Conservation (phyloP, 177 flowering plant species). For the Vitis hybrid region DNA sequence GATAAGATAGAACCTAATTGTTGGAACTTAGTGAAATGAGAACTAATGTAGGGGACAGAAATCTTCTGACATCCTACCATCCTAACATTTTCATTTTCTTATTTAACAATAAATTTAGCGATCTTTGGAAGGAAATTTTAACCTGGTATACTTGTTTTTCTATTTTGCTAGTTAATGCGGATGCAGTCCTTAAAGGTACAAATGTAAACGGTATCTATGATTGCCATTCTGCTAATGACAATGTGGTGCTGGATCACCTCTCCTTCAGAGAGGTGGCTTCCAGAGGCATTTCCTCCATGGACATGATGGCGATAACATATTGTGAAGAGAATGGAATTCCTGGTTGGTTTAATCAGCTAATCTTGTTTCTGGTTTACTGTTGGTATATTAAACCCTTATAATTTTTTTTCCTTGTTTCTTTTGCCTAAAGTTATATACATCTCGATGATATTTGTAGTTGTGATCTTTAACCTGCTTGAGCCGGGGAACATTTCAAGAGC, state of each 20-base stretch:
- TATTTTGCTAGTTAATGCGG: conserved; percentile 67
- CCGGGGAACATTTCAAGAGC: conserved; percentile 93
- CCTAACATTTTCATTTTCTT: not conserved
- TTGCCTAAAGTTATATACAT: not conserved
- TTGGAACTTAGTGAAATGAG: too few species aligned
- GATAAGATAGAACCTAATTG: too few species aligned
- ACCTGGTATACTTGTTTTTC: not conserved
- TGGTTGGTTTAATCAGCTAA: conserved; percentile 44
- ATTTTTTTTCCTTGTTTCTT: not conserved
- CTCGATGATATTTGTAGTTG: conserved; percentile 44
- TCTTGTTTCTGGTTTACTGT: not conserved
- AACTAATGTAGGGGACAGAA: too few species aligned
- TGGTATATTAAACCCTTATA: not conserved
- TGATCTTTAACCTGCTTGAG: conserved; percentile 77
- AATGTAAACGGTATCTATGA: conserved; percentile 67
- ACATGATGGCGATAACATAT: conserved; percentile 68
- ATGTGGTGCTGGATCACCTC: conserved; percentile 53
- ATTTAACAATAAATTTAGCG: not conserved
- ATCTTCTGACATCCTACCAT: too few species aligned
- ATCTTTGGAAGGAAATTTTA: conserved; percentile 5
- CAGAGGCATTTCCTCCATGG: conserved; percentile 65
- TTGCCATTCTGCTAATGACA: conserved; percentile 52
- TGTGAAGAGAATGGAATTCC: conserved; percentile 89
- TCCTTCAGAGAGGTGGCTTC: conserved; percentile 70
- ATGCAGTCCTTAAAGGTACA: conserved; percentile 80